Conservation (phyloP, 768 basidiomycete species). For the Suillus alpinus region DNA sequence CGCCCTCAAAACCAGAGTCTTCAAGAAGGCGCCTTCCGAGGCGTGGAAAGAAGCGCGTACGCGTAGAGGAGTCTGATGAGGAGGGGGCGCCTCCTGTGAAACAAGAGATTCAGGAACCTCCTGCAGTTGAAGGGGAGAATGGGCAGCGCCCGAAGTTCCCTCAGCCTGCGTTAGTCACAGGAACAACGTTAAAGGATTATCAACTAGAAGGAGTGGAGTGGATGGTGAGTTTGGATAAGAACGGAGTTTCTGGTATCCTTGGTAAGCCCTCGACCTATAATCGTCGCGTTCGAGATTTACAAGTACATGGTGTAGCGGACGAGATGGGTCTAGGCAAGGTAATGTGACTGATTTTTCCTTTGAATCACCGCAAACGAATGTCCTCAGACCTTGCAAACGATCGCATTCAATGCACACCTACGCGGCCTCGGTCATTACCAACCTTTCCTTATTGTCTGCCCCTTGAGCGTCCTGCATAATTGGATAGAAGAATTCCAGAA, state of each 20-base stretch:
- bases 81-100: conserved; percentile 21
- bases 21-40: conserved; percentile 6
- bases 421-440: conserved; percentile 66
- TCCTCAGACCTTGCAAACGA: conserved; percentile 86
- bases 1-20: conserved; percentile 4
- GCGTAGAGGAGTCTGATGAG: conserved; percentile 4
- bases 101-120: neutral
- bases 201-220: conserved; percentile 94
- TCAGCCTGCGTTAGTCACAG: conserved; percentile 81
- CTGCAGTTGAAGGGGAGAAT: neutral
- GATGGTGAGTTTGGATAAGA: conserved; percentile 88
- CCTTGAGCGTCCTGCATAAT: conserved; percentile 89
- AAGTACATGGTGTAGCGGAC: conserved; percentile 54
- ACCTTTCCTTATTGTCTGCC: conserved; percentile 88
- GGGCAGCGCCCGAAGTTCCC: conserved; percentile 42
- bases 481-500: conserved; percentile 84
- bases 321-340: conserved; percentile 95
- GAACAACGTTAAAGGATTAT: conserved; percentile 82
- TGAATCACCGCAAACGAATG: conserved; percentile 5
- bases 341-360: conserved; percentile 10
- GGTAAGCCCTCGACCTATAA: conserved; percentile 42
- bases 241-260: conserved; percentile 78
- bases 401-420: conserved; percentile 89
- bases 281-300: conserved; percentile 10
- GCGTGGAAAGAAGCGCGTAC: conserved; percentile 12